These are phyloP conservation scores for Glycine soja DNA, from an alignment of 306 rosid species.

Conservation along the genomic window DNA sequence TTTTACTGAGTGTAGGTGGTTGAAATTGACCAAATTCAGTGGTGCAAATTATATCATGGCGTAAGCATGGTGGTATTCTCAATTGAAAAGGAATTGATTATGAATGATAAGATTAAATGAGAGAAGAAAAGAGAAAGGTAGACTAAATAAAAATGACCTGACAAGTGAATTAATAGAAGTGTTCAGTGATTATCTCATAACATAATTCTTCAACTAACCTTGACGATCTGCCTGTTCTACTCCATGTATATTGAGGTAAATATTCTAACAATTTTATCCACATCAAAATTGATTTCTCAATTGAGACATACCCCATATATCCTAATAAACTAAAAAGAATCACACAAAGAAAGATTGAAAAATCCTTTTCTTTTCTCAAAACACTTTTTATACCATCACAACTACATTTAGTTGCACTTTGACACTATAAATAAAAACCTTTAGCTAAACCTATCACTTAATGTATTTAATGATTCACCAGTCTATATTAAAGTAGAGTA, in stretches of 20 bases:
- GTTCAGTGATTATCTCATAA: not conserved
- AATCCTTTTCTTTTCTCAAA: not conserved
- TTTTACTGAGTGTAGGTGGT: not conserved
- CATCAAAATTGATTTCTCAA: not conserved
- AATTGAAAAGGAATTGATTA: not conserved
- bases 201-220: not conserved
- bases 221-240: not conserved
- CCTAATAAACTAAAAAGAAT: too few relatives aligned
- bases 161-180: not conserved
- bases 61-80: not conserved
- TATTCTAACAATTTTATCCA: not conserved
- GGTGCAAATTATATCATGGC: not conserved
- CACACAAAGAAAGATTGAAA: not conserved
- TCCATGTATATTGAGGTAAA: not conserved
- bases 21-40: not conserved
- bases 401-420: not conserved
- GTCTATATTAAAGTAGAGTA: not conserved
- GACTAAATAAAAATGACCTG: not conserved
- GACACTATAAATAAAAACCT: too few relatives aligned
- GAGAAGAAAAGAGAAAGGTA: not conserved
- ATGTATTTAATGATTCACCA: constrained; percentile 1
- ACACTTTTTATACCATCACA: not conserved
- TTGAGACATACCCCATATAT: too few relatives aligned
- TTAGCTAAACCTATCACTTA: not conserved
- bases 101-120: not conserved